Percentiles rank a stretch among this genome's conserved stretches.
Evolutionary conservation across 345 rosid genomes (phyloP).

Genomic region (Salix arbutifolia): DNA sequence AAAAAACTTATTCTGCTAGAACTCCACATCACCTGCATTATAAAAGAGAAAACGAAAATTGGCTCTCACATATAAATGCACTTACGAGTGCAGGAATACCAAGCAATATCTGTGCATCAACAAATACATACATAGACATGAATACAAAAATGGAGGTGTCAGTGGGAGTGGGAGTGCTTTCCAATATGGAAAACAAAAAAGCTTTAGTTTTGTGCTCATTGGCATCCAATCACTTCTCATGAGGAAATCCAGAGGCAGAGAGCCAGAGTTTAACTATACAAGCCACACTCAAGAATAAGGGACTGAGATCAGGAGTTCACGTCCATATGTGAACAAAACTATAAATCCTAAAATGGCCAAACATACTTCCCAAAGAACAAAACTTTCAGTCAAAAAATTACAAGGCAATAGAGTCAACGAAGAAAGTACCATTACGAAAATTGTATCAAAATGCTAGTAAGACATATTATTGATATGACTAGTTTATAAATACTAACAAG

Average conservation of each 20-base stretch:
- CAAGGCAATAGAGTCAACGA: no score
- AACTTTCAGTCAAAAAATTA: no score
- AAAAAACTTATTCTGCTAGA: conserved; percentile 81
- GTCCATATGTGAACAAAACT: conserved; percentile 91
- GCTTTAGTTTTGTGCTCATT: neutral
- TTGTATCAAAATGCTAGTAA: neutral
- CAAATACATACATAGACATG: neutral
- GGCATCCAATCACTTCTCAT: neutral
- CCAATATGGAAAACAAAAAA: neutral
- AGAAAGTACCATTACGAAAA: no score
- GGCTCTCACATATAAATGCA: neutral
- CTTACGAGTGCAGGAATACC: neutral
- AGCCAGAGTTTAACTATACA: neutral
- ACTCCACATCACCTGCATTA: conserved; percentile 83
- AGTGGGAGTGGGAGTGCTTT: neutral
- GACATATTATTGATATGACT: no score
- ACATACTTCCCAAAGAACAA: no score
- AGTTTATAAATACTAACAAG: neutral
- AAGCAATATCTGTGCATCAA: neutral
- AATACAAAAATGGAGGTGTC: neutral
- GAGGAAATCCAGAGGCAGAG: neutral
- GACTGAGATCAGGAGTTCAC: neutral
- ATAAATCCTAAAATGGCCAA: neutral
- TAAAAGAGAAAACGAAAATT: conserved; percentile 2
- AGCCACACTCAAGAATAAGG: neutral